A percentile compares a stretch with the other conserved stretches of the same genome.
Conservation (phyloP, 1,284 basidiomycete species). For the Ceratobasidium sp. region DNA sequence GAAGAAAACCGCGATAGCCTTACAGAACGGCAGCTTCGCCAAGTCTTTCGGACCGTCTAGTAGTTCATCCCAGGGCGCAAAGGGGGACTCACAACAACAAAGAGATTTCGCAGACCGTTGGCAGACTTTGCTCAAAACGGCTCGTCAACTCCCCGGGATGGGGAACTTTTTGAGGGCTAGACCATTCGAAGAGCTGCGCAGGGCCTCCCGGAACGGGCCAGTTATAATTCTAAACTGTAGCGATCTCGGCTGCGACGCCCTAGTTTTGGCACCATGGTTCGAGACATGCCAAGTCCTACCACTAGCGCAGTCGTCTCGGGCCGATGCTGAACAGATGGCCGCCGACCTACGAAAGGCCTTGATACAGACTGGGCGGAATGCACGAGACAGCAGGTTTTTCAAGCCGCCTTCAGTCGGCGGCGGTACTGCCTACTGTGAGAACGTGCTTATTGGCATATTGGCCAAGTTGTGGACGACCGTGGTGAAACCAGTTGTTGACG, state of each 20-base stretch:
- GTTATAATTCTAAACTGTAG: conserved; percentile 55
- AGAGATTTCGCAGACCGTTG: conserved; percentile 11
- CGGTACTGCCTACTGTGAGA: background rate
- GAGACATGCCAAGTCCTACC: background rate
- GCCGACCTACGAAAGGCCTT: background rate
- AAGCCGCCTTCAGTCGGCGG: background rate
- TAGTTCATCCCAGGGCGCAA: background rate
- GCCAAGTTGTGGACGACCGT: conserved; percentile 24
- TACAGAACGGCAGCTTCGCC: conserved; percentile 15
- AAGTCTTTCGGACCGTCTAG: background rate
- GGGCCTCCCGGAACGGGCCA: conserved; percentile 53
- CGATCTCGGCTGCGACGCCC: conserved; percentile 53
- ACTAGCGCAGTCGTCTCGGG: background rate
- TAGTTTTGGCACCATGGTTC: conserved; percentile 48
- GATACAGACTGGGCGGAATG: background rate
- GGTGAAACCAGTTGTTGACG: conserved; percentile 29
- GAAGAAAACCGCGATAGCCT: conserved; percentile 11
- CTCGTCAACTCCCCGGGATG: conserved; percentile 23
- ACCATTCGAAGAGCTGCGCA: conserved; percentile 47
- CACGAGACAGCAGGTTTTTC: background rate
- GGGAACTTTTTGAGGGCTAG: conserved; percentile 47
- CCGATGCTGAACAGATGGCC: conserved; percentile 1
- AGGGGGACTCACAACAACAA: background rate
- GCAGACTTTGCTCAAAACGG: conserved; percentile 20
- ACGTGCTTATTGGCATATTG: background rate